phyloP scores from a whole-genome alignment of 148 eudicot genomes.

The Fagopyrum homotropicum region DNA sequence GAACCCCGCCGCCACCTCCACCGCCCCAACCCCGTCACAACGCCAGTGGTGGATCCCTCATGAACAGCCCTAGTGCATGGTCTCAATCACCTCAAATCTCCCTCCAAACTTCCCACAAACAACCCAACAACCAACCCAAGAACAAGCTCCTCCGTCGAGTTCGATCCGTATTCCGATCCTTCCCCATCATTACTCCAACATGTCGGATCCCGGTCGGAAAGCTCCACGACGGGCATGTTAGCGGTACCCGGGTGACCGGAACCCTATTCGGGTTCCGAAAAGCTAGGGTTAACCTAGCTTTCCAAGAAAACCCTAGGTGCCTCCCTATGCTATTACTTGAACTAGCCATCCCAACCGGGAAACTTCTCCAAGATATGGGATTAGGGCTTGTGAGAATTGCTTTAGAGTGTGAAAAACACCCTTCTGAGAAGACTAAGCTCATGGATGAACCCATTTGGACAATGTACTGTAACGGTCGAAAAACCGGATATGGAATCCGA shows the following conservation, averaged over 20 bases:
- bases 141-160: slow-evolving; percentile 48
- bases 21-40: slow-evolving; percentile 18
- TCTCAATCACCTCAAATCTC: slow-evolving; percentile 28
- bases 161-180: slow-evolving; percentile 57
- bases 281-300: slow-evolving; percentile 56
- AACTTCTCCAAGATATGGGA: slow-evolving; percentile 80
- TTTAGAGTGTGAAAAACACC: slow-evolving; percentile 63
- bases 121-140: slow-evolving; percentile 28
- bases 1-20: slow-evolving; percentile 21
- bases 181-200: slow-evolving; percentile 59
- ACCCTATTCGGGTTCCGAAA: slow-evolving; percentile 68
- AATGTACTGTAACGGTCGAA: slow-evolving; percentile 70
- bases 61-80: slow-evolving; percentile 17
- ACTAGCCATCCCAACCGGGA: slow-evolving; percentile 70
- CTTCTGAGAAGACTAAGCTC: slow-evolving; percentile 43
- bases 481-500: slow-evolving; percentile 68
- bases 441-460: slow-evolving; percentile 88
- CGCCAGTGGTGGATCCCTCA: not conserved
- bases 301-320: slow-evolving; percentile 77
- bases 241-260: slow-evolving; percentile 66
- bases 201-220: slow-evolving; percentile 54
- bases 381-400: slow-evolving; percentile 74
- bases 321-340: slow-evolving; percentile 67
- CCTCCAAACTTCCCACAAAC: slow-evolving; percentile 36
- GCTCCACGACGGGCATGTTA: slow-evolving; percentile 40